Base-by-base conservation (phyloP, 257 asterid species). In the Solanum neorickii region DNA sequence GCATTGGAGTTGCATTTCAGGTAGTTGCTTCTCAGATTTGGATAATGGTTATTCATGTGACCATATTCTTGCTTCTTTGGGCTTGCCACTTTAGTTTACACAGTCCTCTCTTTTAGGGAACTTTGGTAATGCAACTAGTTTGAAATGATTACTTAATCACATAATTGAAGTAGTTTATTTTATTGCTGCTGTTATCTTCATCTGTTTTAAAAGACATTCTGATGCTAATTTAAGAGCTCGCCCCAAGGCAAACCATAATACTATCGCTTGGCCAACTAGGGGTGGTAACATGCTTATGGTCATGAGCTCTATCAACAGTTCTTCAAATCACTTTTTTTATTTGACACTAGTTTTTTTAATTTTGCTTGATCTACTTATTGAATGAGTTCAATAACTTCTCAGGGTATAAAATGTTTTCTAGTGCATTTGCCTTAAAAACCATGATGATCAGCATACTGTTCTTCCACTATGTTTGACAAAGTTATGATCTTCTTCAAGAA, bases 1-100 rank as follows among this genome's bases (percentile, higher is more conserved):
- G 99, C 94, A 94, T 95, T 69, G 98, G 99, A 33, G 98, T 97
- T 86, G 99, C 99, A 73, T 97, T 97, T 88, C 99, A 95, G 99
- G 99, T 97, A 87, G 73, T 82, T 74, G 69, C 80, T 89, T 88
- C 98, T 56, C 47, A 46, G 21, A 20, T 59, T 72, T 86, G 52
- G 37, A 78, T 77, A 42, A 44, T 25, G 84, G 59, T 46, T 78
- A 46, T 78, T 46, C 39, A 46, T 46, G 62, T 47, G 66, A 78
- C 66, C 66, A 27, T 27, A 46, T 47, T 77, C 83, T 77, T 42
- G 39, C 62, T 77, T 77, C 83, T 77, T 44, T 77, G 56, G 62
- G 62, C 62, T n/a, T 77, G 62, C 14, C 62, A 76, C 60, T 76
- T 42, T 42, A 42, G 35, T n/a, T 76, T 76, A 76, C n/a, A 7